Base-by-base conservation (phyloP, 1,284 basidiomycete species). In the Cutaneotrichosporon sp. region DNA sequence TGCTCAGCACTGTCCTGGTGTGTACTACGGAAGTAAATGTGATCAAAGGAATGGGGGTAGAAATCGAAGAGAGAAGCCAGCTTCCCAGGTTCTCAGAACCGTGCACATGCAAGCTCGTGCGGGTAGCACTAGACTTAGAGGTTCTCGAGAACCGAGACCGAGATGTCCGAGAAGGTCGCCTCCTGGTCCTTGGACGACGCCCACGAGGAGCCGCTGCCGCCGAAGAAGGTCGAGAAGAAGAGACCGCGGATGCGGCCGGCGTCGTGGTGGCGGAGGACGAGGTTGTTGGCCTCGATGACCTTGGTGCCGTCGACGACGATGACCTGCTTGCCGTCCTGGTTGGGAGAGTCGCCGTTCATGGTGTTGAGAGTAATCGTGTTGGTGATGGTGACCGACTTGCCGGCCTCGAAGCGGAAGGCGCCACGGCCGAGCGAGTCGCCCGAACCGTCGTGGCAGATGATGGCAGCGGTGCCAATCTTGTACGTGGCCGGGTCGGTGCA, bases 401-500 rank as follows among this genome's bases (percentile, higher is more conserved):
- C 50, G 20, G 49, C 42, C 49, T 45, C 50, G 22, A 58, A 58
- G 20, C 34, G 33, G 50, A 58, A 58, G 47, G 57, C 27, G 57
- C 49, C 49, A n/a, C 57, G 57, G 57, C 50, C 57, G 57, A 58
- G 47, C 24, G 57, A 58, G 50, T 58, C 49, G 22, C 57, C 57
- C 13, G 49, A 58, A 20, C 49, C 50, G 18, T 5, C n/a, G 57
- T 52, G 27, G 38, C 57, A 58, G 38, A 52, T 34, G 27, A 53
- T 33, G 25, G 45, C 31, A 38, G 31, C 50, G n/a, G 27, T 52
- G 38, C 57, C 57, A 22, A 53, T 45, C 27, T 51, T 31, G 57
- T 58, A 53, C 49, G 47, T 45, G n/a, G 50, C 16, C 27, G 55
- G 55, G 55, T 56, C 55, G 45, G 31, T 47, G 52, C 58, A 59